Base-by-base conservation (phyloP, 1,139 yeast species). In the Hemisphaericaspora subhashii region DNA sequence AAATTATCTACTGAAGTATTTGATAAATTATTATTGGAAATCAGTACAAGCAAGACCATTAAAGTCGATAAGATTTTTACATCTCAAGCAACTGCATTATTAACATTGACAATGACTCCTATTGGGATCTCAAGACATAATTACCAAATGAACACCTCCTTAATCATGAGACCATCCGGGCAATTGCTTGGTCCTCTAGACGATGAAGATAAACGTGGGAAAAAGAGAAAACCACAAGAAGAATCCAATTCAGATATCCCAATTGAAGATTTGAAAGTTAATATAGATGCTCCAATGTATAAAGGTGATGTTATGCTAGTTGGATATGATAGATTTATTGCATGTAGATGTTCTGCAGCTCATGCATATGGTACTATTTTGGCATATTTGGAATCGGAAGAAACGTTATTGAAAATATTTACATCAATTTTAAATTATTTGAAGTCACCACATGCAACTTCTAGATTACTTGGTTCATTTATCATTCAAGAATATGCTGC, bases 261-360 rank as follows among this genome's bases (percentile, higher is more conserved):
- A 1, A 74, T 70, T 35, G 77, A 71, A 37, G 87, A 83, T 41
- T 68, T 79, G 44, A 72, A 71, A 45, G 79, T 90, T 33, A 89
- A 92, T 55, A 90, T 94, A 42, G 99, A 94, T 62, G 84, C 95
- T 2, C 97, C 98, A 4, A 84, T 94, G 62, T 79, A 86, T 44
- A 78, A 81, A 38, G 98, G 98, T 51, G 99, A 94, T 64, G 86
- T 92, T 14, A 83, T 90, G 47, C 68, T 94, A 29, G 79, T 94
- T 18, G 96, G 96, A 0, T 66, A 75, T 39, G 90, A 87, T 30
- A 79, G 79, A 0, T 79, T 94, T 42, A 68, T 88, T 33, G 76
- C 83, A 36, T 86, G 95, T 3, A 83, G 94, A 61, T 71, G 86
- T 16, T 77, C 83, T 9, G 88, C 92, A 3, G 82, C 96, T 1